Conservation (phyloP, 148 eudicot species). For the Chenopodium album region DNA sequence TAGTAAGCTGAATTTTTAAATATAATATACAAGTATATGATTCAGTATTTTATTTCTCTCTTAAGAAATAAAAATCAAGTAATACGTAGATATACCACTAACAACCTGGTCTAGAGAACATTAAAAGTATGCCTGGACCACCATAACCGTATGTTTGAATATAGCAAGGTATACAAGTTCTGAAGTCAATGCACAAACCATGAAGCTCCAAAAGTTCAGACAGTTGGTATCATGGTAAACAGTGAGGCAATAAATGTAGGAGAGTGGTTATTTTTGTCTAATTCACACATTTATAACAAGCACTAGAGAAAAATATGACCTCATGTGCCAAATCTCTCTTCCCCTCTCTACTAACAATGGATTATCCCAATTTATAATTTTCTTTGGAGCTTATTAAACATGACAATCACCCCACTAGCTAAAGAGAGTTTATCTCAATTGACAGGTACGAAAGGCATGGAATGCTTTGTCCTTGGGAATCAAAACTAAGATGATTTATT, state of each 20-base stretch:
- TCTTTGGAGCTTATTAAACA: background rate
- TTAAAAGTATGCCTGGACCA: background rate
- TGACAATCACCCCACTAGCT: background rate
- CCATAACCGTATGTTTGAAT: background rate
- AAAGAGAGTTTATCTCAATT: background rate
- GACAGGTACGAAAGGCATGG: background rate
- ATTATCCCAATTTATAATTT: background rate
- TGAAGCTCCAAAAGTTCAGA: background rate
- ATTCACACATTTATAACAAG: background rate
- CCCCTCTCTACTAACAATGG: background rate
- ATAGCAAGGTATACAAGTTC: background rate
- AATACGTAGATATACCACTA: background rate
- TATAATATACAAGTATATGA: background rate
- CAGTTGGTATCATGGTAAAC: too few species aligned
- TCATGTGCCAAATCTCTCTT: background rate
- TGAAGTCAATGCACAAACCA: background rate
- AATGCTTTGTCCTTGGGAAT: background rate
- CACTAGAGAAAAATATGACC: background rate
- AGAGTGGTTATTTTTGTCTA: background rate
- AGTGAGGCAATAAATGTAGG: background rate
- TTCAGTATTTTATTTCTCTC: background rate
- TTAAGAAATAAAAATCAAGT: background rate
- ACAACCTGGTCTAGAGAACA: background rate
- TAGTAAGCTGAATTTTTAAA: background rate
- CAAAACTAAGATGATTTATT: background rate